Percentiles rank a stretch among this genome's conserved stretches.
These are phyloP conservation scores for Chrysoporthe cubensis DNA, from an alignment of 2,329 filamentous ascomycete species.

Conservation along the genomic window DNA sequence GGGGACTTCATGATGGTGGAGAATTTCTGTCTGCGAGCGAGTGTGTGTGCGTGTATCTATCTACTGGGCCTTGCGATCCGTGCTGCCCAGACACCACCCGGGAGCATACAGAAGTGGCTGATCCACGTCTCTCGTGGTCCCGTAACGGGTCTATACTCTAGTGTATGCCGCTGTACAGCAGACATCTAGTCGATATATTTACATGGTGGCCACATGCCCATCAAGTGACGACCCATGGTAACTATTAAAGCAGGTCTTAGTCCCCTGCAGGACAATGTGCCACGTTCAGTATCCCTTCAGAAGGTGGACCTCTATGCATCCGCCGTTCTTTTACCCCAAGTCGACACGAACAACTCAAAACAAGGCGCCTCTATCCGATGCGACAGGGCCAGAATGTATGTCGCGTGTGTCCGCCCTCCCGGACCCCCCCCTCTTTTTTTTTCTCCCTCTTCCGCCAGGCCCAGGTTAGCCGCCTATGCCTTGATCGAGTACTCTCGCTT, in stretches of 20 bases:
- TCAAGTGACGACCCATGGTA: slow-evolving; percentile 22
- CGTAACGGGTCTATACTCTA: slow-evolving; percentile 27
- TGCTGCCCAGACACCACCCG: background rate
- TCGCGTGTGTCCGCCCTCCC: slow-evolving; percentile 51
- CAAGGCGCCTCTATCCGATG: slow-evolving; percentile 28
- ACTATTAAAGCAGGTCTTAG: slow-evolving; percentile 24
- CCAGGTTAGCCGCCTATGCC: slow-evolving; percentile 52
- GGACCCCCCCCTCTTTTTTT: slow-evolving; percentile 47
- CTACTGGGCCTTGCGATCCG: no score
- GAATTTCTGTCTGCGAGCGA: no score
- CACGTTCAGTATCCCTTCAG: slow-evolving; percentile 16
- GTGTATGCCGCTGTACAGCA: slow-evolving; percentile 38
- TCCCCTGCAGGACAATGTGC: slow-evolving; percentile 21
- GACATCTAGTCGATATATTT: slow-evolving; percentile 34
- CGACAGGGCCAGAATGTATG: slow-evolving; percentile 48
- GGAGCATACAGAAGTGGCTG: background rate
- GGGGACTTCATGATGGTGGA: no score
- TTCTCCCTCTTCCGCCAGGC: slow-evolving; percentile 40
- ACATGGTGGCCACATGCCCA: slow-evolving; percentile 26
- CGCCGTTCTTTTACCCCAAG: slow-evolving; percentile 38
- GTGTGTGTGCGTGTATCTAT: no score
- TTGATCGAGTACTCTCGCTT: slow-evolving; percentile 78
- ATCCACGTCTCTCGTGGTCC: slow-evolving; percentile 9
- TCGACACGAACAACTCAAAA: slow-evolving; percentile 41
- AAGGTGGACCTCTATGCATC: slow-evolving; percentile 19